These are phyloP conservation scores for Hypoxylon perforatum DNA, from an alignment of 495 filamentous ascomycete species.

Conservation along the genomic window DNA sequence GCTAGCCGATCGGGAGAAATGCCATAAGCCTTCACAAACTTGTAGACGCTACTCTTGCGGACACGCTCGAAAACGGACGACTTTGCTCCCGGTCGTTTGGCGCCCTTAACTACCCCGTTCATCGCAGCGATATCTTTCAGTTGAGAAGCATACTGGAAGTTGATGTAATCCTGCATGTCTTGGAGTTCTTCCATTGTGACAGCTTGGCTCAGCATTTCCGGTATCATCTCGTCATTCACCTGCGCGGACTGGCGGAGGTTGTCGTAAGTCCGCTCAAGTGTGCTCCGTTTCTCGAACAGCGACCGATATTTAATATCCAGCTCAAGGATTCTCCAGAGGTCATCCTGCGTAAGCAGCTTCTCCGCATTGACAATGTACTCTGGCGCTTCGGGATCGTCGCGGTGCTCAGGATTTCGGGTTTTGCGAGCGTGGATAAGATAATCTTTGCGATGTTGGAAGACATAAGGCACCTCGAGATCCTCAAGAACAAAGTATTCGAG, in stretches of 20 bases:
- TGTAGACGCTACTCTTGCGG: slow-evolving; percentile 79
- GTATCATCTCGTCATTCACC: slow-evolving; percentile 71
- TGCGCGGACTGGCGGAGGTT: slow-evolving; percentile 68
- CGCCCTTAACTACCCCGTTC: slow-evolving; percentile 64
- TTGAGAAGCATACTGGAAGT: slow-evolving; percentile 89
- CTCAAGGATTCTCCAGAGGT: slow-evolving; percentile 94
- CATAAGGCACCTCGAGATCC: slow-evolving; percentile 93
- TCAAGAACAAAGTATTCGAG: slow-evolving; percentile 93
- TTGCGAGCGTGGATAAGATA: slow-evolving; percentile 94
- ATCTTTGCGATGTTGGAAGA: slow-evolving; percentile 97
- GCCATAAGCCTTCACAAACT: slow-evolving; percentile 87
- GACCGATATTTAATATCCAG: slow-evolving; percentile 94
- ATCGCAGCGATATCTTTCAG: slow-evolving; percentile 77
- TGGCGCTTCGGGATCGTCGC: slow-evolving; percentile 67
- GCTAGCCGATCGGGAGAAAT: slow-evolving; percentile 90
- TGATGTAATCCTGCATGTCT: slow-evolving; percentile 94
- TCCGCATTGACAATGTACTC: slow-evolving; percentile 82
- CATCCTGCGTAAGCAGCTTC: slow-evolving; percentile 90
- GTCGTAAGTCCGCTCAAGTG: slow-evolving; percentile 80
- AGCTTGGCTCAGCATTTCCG: slow-evolving; percentile 81
- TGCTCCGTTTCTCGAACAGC: slow-evolving; percentile 86
- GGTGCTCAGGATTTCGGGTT: slow-evolving; percentile 67
- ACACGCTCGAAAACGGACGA: slow-evolving; percentile 83
- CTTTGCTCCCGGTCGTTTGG: slow-evolving; percentile 81
- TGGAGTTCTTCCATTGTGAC: slow-evolving; percentile 92